These are phyloP conservation scores for Geotrichum reessii DNA, from an alignment of 1,139 yeast species.

Conservation along the genomic window DNA sequence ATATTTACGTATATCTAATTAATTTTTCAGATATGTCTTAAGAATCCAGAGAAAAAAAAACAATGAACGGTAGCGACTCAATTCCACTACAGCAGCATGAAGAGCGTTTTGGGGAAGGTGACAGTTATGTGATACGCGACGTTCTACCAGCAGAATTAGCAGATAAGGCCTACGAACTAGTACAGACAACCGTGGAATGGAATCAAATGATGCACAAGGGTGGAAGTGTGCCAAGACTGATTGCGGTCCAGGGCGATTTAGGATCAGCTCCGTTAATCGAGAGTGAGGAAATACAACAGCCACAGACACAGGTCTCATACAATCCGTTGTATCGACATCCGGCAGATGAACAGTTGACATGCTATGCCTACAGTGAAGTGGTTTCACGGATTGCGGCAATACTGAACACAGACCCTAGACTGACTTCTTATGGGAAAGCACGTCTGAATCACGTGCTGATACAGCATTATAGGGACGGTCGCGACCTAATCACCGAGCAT, in stretches of 20 bases:
- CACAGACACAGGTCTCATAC: background rate
- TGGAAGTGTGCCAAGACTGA: slow-evolving; percentile 23
- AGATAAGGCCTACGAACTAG: slow-evolving; percentile 1
- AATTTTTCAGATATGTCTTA: too few species aligned
- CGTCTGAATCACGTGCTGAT: slow-evolving; percentile 22
- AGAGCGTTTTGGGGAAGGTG: slow-evolving; percentile 11
- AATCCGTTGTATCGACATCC: slow-evolving; percentile 21
- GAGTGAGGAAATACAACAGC: background rate
- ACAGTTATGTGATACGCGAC: slow-evolving; percentile 9
- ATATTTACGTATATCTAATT: too few species aligned
- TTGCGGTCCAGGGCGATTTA: slow-evolving; percentile 21
- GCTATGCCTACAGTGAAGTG: slow-evolving; percentile 14
- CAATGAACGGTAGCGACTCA: background rate
- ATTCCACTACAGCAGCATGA: background rate
- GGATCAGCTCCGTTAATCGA: background rate
- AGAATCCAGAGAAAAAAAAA: too few species aligned
- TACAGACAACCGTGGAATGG: slow-evolving; percentile 13
- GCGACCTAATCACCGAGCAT: slow-evolving; percentile 24
- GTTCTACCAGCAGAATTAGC: slow-evolving; percentile 11
- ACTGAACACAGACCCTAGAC: slow-evolving; percentile 6
- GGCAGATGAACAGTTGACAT: slow-evolving; percentile 19
- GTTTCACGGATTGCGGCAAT: slow-evolving; percentile 15
- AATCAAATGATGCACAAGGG: slow-evolving; percentile 21
- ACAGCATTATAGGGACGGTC: slow-evolving; percentile 23
- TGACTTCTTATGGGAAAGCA: background rate